Evolutionary conservation across 2,329 filamentous ascomycete species (phyloP).

Genomic region (Aspergillus versicolor): DNA sequence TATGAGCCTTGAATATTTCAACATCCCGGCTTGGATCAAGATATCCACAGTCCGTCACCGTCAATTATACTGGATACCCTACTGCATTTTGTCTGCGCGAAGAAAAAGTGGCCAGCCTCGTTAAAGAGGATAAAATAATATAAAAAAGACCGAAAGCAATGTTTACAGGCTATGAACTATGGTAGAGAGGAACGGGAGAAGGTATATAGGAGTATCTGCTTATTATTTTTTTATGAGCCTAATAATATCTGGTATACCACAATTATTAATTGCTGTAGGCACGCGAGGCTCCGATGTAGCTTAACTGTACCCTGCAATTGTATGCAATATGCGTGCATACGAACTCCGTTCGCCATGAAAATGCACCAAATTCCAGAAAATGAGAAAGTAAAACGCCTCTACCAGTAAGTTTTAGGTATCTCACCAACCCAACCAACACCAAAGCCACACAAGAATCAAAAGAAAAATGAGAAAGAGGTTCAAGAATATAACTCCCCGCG

Average conservation of each 20-base stretch:
- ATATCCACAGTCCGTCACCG: background rate
- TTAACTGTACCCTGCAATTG: background rate
- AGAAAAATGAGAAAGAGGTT: conserved; percentile 5
- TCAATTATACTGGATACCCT: conserved; percentile 33
- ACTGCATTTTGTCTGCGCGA: conserved; percentile 20
- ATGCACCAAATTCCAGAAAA: background rate
- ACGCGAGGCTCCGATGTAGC: background rate
- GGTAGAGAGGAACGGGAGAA: background rate
- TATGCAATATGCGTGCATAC: background rate
- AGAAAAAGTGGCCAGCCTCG: conserved; percentile 5
- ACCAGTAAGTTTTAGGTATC: background rate
- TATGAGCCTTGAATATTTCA: background rate
- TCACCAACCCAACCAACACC: conserved; percentile 5
- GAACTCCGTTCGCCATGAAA: conserved; percentile 1
- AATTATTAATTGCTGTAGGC: background rate
- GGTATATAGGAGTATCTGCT: conserved; percentile 6
- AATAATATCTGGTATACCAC: background rate
- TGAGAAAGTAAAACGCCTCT: conserved; percentile 4
- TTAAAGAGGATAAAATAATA: background rate
- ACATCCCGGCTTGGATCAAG: background rate
- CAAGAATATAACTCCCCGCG: conserved; percentile 39
- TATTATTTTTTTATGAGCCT: background rate
- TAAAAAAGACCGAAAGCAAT: background rate
- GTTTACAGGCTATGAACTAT: background rate
- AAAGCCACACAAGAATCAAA: conserved; percentile 9